Base-by-base conservation (phyloP, 179 eudicot species). In the Beta macrorhiza region DNA sequence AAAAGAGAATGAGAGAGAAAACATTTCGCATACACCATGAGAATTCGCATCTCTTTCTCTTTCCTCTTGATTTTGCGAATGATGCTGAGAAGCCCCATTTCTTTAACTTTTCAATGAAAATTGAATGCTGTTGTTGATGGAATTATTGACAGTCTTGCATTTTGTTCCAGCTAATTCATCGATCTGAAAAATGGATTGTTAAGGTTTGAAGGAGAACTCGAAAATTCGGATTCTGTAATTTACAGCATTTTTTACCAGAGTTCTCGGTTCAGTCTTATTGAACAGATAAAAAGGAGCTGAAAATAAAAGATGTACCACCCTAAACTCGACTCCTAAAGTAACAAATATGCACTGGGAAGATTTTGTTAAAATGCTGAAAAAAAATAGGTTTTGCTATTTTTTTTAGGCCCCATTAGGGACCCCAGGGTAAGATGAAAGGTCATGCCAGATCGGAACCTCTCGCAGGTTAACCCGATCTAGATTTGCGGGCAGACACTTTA, bases 41-140 rank as follows among this genome's bases (percentile, higher is more conserved):
- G 92, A 80, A 95, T 93, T 45, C 98, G 90, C 99, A 95, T 95
- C 85, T 95, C 99, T 80, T 92, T 95, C 85, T 95, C 99, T 74
- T 92, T 95, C 56, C 86, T 86, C 93, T 95, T 95, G 88, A 95
- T 93, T 83, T 93, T 95, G 70, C 98, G 87, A 79, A 95, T 95
- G 68, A 95, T 95, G 84, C 99, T 95, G 61, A 95, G 94, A 47
- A 93, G 93, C 20, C 99, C 99, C 99, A 95, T 95, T 81, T 78
- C 17, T 52, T 12, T 10, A 20, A 3, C 15, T 72, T 49, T 47
- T 20, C 55, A 44, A n/a, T 17, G 4, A 20, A 37, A 0, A 37
- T 37, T 37, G 42, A 37, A 37, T 25, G 42, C 74, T 45, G 74
- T 5, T 71, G 57, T 20, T 71, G 14, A 15, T 44, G 55, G 22